Conservation (phyloP, 2,329 filamentous ascomycete species). For the Neoarthrinium moseri region DNA sequence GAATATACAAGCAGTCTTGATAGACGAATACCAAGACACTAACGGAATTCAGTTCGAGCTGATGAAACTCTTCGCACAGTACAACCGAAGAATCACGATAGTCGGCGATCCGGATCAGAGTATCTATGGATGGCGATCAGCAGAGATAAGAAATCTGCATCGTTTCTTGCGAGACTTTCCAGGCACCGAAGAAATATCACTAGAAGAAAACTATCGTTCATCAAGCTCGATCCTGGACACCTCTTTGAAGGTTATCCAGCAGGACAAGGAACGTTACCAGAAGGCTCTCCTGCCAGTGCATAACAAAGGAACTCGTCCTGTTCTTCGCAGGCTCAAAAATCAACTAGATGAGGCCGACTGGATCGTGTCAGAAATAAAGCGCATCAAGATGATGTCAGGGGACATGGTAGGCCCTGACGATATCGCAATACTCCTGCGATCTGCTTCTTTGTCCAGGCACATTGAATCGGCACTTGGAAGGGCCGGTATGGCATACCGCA, state of each 20-base stretch:
- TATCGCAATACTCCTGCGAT: conserved; percentile 83
- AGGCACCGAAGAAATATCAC: conserved; percentile 74
- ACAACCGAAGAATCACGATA: conserved; percentile 76
- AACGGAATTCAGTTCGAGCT: conserved; percentile 94
- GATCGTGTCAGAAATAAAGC: conserved; percentile 81
- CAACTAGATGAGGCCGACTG: conserved; percentile 77
- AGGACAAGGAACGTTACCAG: conserved; percentile 76
- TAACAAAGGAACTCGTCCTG: conserved; percentile 73
- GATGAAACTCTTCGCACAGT: conserved; percentile 82
- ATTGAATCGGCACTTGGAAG: conserved; percentile 81
- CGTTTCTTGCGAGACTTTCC: conserved; percentile 76
- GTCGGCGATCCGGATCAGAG: conserved; percentile 97
- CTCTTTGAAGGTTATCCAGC: conserved; percentile 84
- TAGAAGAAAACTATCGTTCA: conserved; percentile 94
- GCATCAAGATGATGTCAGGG: conserved; percentile 69
- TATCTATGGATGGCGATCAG: conserved; percentile 94
- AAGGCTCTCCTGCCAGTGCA: conserved; percentile 82
- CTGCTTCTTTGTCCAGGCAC: conserved; percentile 77
- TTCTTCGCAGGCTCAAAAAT: conserved; percentile 72
- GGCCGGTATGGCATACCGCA: conserved; percentile 80
- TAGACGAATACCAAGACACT: conserved; percentile 97
- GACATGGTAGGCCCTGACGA: conserved; percentile 72
- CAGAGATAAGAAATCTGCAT: conserved; percentile 84
- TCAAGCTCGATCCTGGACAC: conserved; percentile 79
- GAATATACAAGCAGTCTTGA: conserved; percentile 86